Conservation (phyloP, 2,329 filamentous ascomycete genomes). For the Microsporum ferrugineum region DNA sequence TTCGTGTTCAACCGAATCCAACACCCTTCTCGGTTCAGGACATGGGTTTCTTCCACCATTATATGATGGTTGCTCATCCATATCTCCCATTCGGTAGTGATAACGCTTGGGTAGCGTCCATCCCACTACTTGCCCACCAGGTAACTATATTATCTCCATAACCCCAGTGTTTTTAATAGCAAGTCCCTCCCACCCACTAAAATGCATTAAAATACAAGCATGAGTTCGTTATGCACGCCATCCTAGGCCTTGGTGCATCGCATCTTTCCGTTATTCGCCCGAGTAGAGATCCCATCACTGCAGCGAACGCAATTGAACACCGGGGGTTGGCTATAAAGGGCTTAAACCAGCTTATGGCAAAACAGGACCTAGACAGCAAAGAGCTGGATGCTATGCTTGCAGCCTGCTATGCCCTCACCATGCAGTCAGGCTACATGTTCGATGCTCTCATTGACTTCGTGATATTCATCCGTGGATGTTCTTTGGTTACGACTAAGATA, state of each 20-base stretch:
- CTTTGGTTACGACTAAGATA: neutral
- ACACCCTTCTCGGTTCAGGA: constrained; percentile 33
- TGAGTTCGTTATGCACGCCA: constrained; percentile 58
- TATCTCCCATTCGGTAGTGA: constrained; percentile 54
- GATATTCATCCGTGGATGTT: constrained; percentile 19
- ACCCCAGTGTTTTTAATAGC: neutral
- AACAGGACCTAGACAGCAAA: neutral
- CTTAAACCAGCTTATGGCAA: constrained; percentile 24
- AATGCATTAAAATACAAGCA: constrained; percentile 22
- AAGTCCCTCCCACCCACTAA: neutral
- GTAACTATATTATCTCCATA: constrained; percentile 30
- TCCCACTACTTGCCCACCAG: constrained; percentile 55
- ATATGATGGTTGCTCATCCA: constrained; percentile 43
- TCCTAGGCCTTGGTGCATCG: constrained; percentile 55
- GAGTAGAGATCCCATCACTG: constrained; percentile 41
- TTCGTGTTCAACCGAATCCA: neutral
- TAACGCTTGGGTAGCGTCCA: constrained; percentile 53
- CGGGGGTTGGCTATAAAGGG: constrained; percentile 54
- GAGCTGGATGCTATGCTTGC: constrained; percentile 18
- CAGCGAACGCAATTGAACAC: constrained; percentile 47
- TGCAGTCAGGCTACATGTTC: constrained; percentile 20
- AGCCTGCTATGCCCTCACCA: constrained; percentile 21
- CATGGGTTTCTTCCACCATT: constrained; percentile 44
- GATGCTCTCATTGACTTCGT: constrained; percentile 21
- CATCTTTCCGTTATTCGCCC: constrained; percentile 42